Evolutionary conservation across 2,329 filamentous ascomycete species (phyloP).

Genomic region (Alternaria conjuncta): DNA sequence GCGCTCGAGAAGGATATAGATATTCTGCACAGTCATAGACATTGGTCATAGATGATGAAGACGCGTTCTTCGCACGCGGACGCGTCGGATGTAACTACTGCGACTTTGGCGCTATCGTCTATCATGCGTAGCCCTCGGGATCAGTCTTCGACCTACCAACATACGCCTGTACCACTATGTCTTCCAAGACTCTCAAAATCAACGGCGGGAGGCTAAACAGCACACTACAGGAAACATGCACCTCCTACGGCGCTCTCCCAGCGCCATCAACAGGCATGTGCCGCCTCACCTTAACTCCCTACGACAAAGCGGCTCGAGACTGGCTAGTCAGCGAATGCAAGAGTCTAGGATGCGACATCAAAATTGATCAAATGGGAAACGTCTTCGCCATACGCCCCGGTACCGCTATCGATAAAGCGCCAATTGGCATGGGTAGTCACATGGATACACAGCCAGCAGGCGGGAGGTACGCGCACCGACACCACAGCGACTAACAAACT

Average conservation of each 20-base stretch:
- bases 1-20: not conserved
- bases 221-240: slow-evolving; percentile 36
- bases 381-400: slow-evolving; percentile 42
- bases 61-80: slow-evolving; percentile 15
- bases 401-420: slow-evolving; percentile 56
- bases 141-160: not conserved
- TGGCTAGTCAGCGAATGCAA: slow-evolving; percentile 40
- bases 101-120: not conserved
- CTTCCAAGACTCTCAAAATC: slow-evolving; percentile 15
- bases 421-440: slow-evolving; percentile 55
- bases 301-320: slow-evolving; percentile 38
- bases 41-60: slow-evolving; percentile 12
- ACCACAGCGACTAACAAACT: accelerated
- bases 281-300: slow-evolving; percentile 64
- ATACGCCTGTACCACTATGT: slow-evolving; percentile 3
- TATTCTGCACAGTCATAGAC: slow-evolving; percentile 20
- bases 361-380: slow-evolving; percentile 46
- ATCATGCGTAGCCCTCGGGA: not conserved
- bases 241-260: slow-evolving; percentile 34
- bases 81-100: not conserved
- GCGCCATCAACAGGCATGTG: slow-evolving; percentile 69
- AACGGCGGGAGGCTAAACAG: slow-evolving; percentile 32
- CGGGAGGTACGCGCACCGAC: slow-evolving; percentile 6
- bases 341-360: slow-evolving; percentile 36
- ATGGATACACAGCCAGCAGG: slow-evolving; percentile 58